phyloP scores from a whole-genome alignment of 2,329 filamentous ascomycete species.

The Curvularia lunata region DNA sequence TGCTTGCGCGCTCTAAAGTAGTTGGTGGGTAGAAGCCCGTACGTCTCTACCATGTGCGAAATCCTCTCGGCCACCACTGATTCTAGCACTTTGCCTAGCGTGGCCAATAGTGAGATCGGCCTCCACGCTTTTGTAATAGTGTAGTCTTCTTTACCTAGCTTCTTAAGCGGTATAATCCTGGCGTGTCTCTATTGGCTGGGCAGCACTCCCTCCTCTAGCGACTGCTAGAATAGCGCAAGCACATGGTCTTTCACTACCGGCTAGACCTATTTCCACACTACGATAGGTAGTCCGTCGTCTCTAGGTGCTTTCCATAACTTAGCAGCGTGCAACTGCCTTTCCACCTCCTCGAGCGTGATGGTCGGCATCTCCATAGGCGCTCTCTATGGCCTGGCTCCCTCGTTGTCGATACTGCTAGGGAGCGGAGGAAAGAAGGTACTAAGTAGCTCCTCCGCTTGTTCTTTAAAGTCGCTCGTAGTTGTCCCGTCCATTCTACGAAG shows the following conservation, averaged over 20 bases:
- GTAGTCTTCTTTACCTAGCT: conserved; percentile 16
- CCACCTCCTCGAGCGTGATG: no score
- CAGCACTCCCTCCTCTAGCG: conserved; percentile 16
- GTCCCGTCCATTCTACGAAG: conserved; percentile 16
- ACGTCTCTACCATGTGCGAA: conserved; percentile 32
- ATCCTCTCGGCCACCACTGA: conserved; percentile 36
- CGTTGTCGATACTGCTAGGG: conserved; percentile 11
- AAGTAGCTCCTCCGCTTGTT: conserved; percentile 15
- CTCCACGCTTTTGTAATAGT: conserved; percentile 26
- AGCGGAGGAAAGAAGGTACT: conserved; percentile 15
- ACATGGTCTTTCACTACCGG: no score
- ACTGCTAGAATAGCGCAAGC: conserved; percentile 19
- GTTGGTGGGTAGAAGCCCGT: conserved; percentile 40
- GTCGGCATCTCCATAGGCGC: conserved; percentile 10
- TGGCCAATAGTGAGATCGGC: conserved; percentile 33
- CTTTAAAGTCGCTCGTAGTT: conserved; percentile 8
- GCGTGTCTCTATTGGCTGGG: conserved; percentile 18
- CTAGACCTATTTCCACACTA: no score
- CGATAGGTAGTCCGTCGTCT: no score
- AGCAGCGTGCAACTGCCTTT: no score
- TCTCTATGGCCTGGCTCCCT: conserved; percentile 13
- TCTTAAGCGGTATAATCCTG: conserved; percentile 17
- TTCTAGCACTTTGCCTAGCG: conserved; percentile 29
- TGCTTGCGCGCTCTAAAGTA: no score
- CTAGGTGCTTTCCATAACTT: no score